Conservation (phyloP, 768 basidiomycete species). For the Phylloporus sp. region DNA sequence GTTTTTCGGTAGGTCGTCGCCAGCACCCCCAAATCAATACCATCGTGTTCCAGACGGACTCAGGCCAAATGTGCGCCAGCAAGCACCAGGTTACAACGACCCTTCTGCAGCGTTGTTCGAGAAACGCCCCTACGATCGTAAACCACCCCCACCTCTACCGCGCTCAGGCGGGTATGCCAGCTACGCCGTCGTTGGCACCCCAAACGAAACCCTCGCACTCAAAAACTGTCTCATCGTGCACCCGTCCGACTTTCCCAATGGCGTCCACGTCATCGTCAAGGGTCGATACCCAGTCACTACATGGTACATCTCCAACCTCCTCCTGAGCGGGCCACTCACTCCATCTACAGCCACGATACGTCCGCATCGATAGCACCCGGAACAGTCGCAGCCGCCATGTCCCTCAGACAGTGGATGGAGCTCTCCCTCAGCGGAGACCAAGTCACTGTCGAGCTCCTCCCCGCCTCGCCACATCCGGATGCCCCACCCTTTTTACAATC, state of each 20-base stretch:
- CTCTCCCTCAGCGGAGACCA: constrained; percentile 74
- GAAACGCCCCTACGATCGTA: constrained; percentile 42
- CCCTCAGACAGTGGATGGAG: constrained; percentile 87
- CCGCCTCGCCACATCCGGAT: constrained; percentile 42
- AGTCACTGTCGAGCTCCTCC: constrained; percentile 63
- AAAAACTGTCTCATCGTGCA: constrained; percentile 79
- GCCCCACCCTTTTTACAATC: constrained; percentile 66
- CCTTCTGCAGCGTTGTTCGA: constrained; percentile 46
- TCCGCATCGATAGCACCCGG: constrained; percentile 66
- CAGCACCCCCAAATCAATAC: constrained; percentile 37
- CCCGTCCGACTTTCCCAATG: constrained; percentile 66
- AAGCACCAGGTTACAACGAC: constrained; percentile 49
- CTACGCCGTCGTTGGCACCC: constrained; percentile 54
- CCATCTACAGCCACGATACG: constrained; percentile 61
- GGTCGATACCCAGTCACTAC: constrained; percentile 66
- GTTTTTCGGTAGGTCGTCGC: constrained; percentile 43
- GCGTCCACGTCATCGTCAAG: constrained; percentile 75
- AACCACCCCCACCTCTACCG: constrained; percentile 33
- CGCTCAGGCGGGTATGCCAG: constrained; percentile 32
- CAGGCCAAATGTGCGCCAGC: constrained; percentile 32
- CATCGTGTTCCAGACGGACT: constrained; percentile 39
- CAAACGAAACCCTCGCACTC: constrained; percentile 65
- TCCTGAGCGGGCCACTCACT: constrained; percentile 24
- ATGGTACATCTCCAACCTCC: constrained; percentile 44
- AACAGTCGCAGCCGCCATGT: constrained; percentile 66